Percentiles rank a stretch among this genome's conserved stretches.
These are phyloP conservation scores for Parachaetomium inaequale DNA, from an alignment of 495 filamentous ascomycete genomes.

Conservation along the genomic window DNA sequence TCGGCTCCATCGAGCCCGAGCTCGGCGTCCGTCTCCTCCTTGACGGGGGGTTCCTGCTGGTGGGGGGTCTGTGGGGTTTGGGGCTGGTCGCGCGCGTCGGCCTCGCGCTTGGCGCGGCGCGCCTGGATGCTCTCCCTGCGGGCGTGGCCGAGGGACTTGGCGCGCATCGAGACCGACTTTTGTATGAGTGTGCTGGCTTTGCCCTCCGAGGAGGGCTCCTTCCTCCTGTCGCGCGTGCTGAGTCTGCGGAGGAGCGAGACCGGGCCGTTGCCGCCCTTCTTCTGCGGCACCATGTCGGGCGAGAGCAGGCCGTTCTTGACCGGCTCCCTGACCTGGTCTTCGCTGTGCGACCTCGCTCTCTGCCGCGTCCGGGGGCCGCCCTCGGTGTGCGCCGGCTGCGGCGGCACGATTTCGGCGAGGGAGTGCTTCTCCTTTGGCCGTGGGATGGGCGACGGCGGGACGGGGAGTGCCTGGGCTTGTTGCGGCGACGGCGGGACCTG, in stretches of 20 bases:
- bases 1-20: constrained; percentile 35
- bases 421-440: constrained; percentile 36
- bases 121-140: constrained; percentile 88
- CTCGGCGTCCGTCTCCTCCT: constrained; percentile 73
- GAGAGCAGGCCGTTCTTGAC: constrained; percentile 67
- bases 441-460: constrained; percentile 45
- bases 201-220: constrained; percentile 51
- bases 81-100: constrained; percentile 39
- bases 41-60: constrained; percentile 66
- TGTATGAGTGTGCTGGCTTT: constrained; percentile 37
- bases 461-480: constrained; percentile 18
- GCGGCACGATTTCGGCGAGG: constrained; percentile 68
- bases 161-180: constrained; percentile 61
- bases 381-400: constrained; percentile 90
- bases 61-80: not conserved
- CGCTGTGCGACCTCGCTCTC: constrained; percentile 87
- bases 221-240: constrained; percentile 72
- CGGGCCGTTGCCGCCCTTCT: constrained; percentile 78
- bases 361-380: constrained; percentile 76
- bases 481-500: constrained; percentile 30
- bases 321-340: constrained; percentile 80
- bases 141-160: constrained; percentile 88
- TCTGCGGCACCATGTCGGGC: constrained; percentile 59
- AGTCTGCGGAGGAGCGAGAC: constrained; percentile 84
- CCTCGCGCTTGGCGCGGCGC: constrained; percentile 57